Evolutionary conservation across 164 flowering plant species (phyloP), one percentile per base, ranked within the genome.

Genomic region (Nymphaea colorata): DNA sequence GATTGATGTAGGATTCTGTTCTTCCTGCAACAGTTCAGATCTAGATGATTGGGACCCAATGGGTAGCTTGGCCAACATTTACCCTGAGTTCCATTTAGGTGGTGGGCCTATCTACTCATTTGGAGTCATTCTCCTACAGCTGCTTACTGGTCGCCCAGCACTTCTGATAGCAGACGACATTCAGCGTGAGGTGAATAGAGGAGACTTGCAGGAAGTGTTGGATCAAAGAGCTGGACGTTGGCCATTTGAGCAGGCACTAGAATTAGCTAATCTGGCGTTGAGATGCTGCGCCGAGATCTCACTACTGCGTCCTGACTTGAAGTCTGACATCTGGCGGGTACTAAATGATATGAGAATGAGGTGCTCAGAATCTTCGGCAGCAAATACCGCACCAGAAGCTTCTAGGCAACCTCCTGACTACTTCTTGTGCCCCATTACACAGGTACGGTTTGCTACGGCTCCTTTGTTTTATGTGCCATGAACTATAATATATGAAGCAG

Each of bases 201-300:
- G 83, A 43, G 79, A 80, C 41, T 74, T 93, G 75, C 74, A 78
- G 57, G 44, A 44, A 25, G 16, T 90, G 6, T 68, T 93, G 76
- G 98, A 90, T 77, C 84, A 78, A 44, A 76, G 85, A 41, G 98
- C 97, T 44, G 98, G 98, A 59, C 85, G 84, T 62, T 93, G 97
- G 96, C 98, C 97, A 5, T 93, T 82, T 79, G 83, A 87, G 45
- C 96, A 84, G 76, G 98, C 97, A 12, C 80, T 86, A 59, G 93
- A 89, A 81, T 75, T 93, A 66, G 88, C 97, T 69, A 78, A 78
- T 41, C 60, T 90, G 70, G 98, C 88, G 51, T 45, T 93, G 72
- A 81, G 88, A 73, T 93, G 98, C 67, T 81, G 86, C 63, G 84
- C 84, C 44, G 72, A 77, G 81, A 78, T 69, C 70, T 62, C 85